phyloP scores from a whole-genome alignment of 192 early-diverging fungal species.

The Backusella luteola region DNA sequence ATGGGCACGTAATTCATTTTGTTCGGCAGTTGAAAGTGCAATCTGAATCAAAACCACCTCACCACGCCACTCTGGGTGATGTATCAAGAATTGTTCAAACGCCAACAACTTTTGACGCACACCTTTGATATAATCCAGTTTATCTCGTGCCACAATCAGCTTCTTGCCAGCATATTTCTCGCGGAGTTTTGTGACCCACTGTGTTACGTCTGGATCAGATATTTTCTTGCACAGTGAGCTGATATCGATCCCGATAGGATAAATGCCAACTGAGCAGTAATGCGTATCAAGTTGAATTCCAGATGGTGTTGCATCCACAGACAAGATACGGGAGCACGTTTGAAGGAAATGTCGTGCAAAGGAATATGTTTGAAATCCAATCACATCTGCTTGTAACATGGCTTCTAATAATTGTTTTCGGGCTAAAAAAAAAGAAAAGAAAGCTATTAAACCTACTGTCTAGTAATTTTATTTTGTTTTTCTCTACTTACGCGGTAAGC shows the following conservation, averaged over 20 bases:
- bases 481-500: conserved; percentile 66
- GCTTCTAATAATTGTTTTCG: conserved; percentile 88
- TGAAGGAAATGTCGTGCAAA: conserved; percentile 90
- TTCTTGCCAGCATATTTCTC: conserved; percentile 92
- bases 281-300: conserved; percentile 79
- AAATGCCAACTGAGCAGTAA: conserved; percentile 84
- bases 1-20: conserved; percentile 84
- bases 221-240: conserved; percentile 70
- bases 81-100: conserved; percentile 85
- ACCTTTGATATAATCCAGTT: conserved; percentile 94
- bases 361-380: conserved; percentile 95
- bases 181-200: conserved; percentile 74
- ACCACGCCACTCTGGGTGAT: conserved; percentile 88
- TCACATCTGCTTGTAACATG: conserved; percentile 83
- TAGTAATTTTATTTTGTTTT: neutral
- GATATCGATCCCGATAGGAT: conserved; percentile 91
- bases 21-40: conserved; percentile 86
- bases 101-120: conserved; percentile 93
- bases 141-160: conserved; percentile 92
- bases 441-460: neutral
- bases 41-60: conserved; percentile 95
- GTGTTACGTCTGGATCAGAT: conserved; percentile 64
- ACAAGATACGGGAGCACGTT: conserved; percentile 85
- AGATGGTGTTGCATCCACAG: conserved; percentile 83
- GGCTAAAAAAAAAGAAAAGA: conserved; percentile 23